These are phyloP conservation scores for Yarrowia sp. DNA, from an alignment of 805 yeast species.

Conservation along the genomic window DNA sequence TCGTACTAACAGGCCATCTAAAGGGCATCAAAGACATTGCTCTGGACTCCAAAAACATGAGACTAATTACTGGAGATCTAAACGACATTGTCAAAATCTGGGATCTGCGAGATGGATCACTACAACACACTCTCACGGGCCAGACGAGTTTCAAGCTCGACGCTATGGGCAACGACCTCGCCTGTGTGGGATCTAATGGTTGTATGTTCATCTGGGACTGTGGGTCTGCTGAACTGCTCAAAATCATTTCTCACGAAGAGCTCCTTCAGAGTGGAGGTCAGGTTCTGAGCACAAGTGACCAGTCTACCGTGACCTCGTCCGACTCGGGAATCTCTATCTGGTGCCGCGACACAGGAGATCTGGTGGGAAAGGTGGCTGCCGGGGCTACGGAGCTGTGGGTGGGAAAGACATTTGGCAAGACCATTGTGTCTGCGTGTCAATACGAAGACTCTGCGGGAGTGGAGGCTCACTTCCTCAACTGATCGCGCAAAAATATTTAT, in stretches of 20 bases:
- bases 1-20: neutral
- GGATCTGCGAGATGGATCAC: constrained; percentile 4
- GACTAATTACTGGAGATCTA: neutral
- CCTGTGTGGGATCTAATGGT: constrained; percentile 2
- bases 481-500: neutral
- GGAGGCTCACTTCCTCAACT: constrained; percentile 4
- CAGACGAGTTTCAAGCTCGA: constrained; percentile 3
- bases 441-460: constrained; percentile 6
- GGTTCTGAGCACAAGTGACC: neutral
- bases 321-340: constrained; percentile 7
- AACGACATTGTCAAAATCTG: neutral
- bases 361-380: neutral
- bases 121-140: neutral
- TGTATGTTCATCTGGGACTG: constrained; percentile 2
- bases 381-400: constrained; percentile 3
- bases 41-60: constrained; percentile 10
- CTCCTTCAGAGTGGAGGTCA: neutral
- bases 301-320: neutral
- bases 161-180: neutral
- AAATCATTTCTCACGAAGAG: neutral
- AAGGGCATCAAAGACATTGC: constrained; percentile 1
- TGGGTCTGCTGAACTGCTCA: neutral
- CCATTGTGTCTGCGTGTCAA: constrained; percentile 7
- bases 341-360: neutral
- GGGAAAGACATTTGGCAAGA: neutral